Evolutionary conservation across 2,329 filamentous ascomycete species (phyloP), one percentile per base, ranked within the genome.

Genomic region (Stemphylium vesicarium): DNA sequence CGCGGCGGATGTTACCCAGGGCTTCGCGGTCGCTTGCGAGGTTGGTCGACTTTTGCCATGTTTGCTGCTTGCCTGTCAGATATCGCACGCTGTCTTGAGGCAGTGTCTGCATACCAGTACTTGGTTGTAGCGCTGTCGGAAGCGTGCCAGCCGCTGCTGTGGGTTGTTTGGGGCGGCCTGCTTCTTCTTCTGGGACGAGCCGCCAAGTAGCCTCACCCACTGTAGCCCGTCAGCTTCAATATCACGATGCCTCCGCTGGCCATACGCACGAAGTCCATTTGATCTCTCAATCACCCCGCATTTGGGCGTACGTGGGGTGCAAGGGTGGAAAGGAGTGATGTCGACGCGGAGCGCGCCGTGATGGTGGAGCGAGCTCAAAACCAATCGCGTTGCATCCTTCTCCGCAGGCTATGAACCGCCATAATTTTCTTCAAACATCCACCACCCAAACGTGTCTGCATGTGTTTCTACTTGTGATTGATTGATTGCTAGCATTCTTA

Each of bases 161-260:
- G 85, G 82, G 61, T 83, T 82, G 68, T 82, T 82, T 56, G 79
- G 74, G 33, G 77, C 76, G 48, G 79, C 73, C 67, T 79, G 77
- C 71, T 80, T 79, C 73, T 82, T 84, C 57, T 82, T 84, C 57
- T 75, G 72, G 56, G 75, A 70, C 60, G 80, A 80, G 66, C 84
- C 83, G 70, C 85, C 84, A 62, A 88, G 81, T 65, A 88, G 79
- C 72, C 85, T 82, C 72, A 84, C 82, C 81, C 83, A 86, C 84
- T 86, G 63, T 40, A 16, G 35, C 4, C 4, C 13, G 59, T 72
- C 43, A 72, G 68, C 53, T 56, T 29, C 44, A 2, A n/a, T 26
- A 29, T 26, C 40, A 47, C 32, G 9, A 20, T 50, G 22, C 11
- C 12, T 24, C 11, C 10, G 15, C 15, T 29, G 29, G 16, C 26